phyloP scores from a whole-genome alignment of 2,329 filamentous ascomycete genomes.

The Alternaria sp. region DNA sequence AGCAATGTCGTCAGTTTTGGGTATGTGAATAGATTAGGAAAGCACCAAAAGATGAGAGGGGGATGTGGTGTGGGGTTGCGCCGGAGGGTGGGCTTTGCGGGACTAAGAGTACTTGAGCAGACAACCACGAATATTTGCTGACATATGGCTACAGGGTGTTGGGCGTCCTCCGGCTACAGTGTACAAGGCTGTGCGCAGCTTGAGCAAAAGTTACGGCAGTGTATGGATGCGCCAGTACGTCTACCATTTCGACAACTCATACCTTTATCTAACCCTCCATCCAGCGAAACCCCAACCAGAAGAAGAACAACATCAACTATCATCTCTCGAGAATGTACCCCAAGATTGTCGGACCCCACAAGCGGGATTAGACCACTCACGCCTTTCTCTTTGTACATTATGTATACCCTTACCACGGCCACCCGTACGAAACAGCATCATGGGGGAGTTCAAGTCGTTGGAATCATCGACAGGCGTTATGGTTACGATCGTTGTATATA shows the following conservation, averaged over 20 bases:
- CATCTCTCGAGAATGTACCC: slow-evolving; percentile 81
- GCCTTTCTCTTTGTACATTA: slow-evolving; percentile 36
- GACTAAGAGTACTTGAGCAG: slow-evolving; percentile 1
- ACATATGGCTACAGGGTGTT: slow-evolving; percentile 69
- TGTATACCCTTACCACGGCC: slow-evolving; percentile 31
- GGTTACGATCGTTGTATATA: slow-evolving; percentile 28
- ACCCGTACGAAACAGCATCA: slow-evolving; percentile 22
- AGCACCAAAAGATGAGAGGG: neutral
- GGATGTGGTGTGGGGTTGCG: neutral
- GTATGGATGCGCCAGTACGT: slow-evolving; percentile 82
- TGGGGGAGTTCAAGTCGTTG: slow-evolving; percentile 32
- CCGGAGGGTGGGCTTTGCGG: neutral
- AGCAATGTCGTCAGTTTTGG: slow-evolving; percentile 72
- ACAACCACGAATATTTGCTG: slow-evolving; percentile 26
- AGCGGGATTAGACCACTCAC: slow-evolving; percentile 62
- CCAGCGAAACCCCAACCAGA: slow-evolving; percentile 64
- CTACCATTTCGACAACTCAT: slow-evolving; percentile 12
- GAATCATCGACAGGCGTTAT: slow-evolving; percentile 33
- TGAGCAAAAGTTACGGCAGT: slow-evolving; percentile 68
- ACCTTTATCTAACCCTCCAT: slow-evolving; percentile 18
- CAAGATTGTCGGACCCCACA: slow-evolving; percentile 74
- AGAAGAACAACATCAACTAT: slow-evolving; percentile 89
- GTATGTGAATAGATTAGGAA: slow-evolving; percentile 53
- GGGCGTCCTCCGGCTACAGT: slow-evolving; percentile 79
- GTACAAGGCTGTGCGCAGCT: slow-evolving; percentile 67